Evolutionary conservation across 2,329 filamentous ascomycete species (phyloP).

Genomic region (Neopestalotiopsis rosae): DNA sequence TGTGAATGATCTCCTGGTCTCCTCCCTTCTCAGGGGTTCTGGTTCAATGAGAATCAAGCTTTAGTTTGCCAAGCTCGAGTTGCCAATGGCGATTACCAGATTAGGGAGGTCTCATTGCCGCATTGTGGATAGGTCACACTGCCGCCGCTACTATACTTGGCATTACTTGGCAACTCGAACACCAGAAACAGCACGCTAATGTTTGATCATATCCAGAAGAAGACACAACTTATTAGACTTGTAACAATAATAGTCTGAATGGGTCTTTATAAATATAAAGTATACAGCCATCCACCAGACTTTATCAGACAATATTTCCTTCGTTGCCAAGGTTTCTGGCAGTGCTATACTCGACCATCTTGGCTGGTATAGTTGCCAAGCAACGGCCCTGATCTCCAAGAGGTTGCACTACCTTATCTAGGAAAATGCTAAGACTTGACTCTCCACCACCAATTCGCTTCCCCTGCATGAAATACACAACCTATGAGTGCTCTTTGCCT

Average conservation of each 20-base stretch:
- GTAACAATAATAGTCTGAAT: background rate
- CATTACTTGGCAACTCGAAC: slow-evolving; percentile 16
- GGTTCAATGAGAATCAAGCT: background rate
- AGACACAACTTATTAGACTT: background rate
- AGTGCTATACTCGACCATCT: background rate
- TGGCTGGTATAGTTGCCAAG: slow-evolving; percentile 9
- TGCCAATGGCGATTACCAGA: slow-evolving; percentile 11
- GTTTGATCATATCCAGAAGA: background rate
- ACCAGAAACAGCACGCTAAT: background rate
- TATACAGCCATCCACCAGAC: too few species aligned
- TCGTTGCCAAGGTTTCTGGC: background rate
- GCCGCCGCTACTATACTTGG: slow-evolving; percentile 15
- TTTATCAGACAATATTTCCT: too few species aligned
- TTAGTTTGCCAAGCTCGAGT: slow-evolving; percentile 6
- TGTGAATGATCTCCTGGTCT: background rate
- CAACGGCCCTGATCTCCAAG: background rate
- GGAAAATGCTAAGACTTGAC: slow-evolving; percentile 13
- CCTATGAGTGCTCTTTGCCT: background rate
- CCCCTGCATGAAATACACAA: slow-evolving; percentile 8
- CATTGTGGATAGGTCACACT: slow-evolving; percentile 8
- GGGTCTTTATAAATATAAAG: background rate
- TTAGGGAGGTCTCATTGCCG: slow-evolving; percentile 15
- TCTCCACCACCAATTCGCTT: slow-evolving; percentile 11
- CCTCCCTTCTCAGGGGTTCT: background rate
- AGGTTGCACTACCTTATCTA: slow-evolving; percentile 11